Evolutionary conservation across 106 monocot genomes (phyloP).

Genomic region (Acorus calamus): DNA sequence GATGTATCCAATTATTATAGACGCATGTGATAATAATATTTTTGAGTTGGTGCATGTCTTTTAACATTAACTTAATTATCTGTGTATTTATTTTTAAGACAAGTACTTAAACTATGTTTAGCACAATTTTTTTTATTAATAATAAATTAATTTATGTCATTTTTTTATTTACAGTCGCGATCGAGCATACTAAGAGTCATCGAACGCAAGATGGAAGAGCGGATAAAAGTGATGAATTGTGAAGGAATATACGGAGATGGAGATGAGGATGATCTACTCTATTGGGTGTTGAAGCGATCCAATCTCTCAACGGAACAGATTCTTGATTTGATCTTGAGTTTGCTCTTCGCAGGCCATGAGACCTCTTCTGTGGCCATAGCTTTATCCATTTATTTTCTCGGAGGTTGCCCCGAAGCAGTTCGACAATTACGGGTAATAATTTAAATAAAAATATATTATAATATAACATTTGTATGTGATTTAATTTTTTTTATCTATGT

Average conservation of each 20-base stretch:
- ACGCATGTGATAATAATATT: too few relatives aligned
- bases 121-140: conserved; percentile 2
- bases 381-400: conserved; percentile 65
- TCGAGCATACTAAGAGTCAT: conserved; percentile 57
- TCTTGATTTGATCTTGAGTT: conserved; percentile 74
- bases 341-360: conserved; percentile 95
- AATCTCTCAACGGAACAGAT: conserved; percentile 78
- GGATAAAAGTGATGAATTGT: conserved; percentile 4
- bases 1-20: too few relatives aligned
- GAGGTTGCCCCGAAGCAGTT: conserved; percentile 49
- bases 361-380: conserved; percentile 79
- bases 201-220: conserved; percentile 66
- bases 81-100: too few relatives aligned
- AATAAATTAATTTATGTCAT: not conserved
- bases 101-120: not conserved
- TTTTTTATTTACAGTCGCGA: conserved; percentile 45
- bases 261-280: conserved; percentile 69
- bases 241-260: not conserved
- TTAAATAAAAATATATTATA: too few relatives aligned
- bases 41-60: too few relatives aligned
- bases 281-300: conserved; percentile 60
- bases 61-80: too few relatives aligned
- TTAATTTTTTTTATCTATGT: too few relatives aligned
- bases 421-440: conserved; percentile 38
- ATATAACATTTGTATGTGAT: too few relatives aligned